phyloP scores from a whole-genome alignment of 768 basidiomycete genomes.

The Pulveroboletus sp. region DNA sequence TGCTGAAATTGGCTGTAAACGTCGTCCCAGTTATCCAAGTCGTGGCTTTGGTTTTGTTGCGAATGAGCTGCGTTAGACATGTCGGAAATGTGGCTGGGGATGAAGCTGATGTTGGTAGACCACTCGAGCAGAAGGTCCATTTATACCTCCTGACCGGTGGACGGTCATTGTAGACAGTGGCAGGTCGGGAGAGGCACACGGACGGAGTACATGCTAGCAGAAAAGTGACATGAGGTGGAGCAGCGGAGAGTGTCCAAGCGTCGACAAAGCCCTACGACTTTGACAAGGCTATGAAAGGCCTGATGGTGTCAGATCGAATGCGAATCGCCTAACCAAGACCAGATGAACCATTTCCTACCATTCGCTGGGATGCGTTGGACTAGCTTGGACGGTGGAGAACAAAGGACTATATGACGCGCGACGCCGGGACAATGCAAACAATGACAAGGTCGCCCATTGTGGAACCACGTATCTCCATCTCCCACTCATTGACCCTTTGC shows the following conservation, averaged over 20 bases:
- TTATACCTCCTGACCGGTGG: slow-evolving; percentile 8
- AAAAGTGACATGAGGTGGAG: not conserved
- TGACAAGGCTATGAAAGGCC: not conserved
- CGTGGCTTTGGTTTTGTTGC: not conserved
- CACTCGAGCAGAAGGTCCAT: not conserved
- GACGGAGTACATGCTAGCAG: not conserved
- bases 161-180: slow-evolving; percentile 2
- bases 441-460: not conserved
- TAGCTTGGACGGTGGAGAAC: too few species aligned
- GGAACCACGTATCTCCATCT: not conserved
- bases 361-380: too few species aligned
- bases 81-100: not conserved
- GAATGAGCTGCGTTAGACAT: slow-evolving; percentile 8
- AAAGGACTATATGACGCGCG: too few species aligned
- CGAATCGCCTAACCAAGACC: too few species aligned
- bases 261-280: slow-evolving; percentile 1
- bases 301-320: too few species aligned
- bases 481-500: slow-evolving; percentile 27
- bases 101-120: not conserved
- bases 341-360: too few species aligned
- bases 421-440: not conserved
- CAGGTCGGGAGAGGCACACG: not conserved
- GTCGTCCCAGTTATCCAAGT: slow-evolving; percentile 1
- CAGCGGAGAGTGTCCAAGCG: slow-evolving; percentile 1
- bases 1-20: not conserved